phyloP scores from a whole-genome alignment of 2,329 filamentous ascomycete genomes.

The Gnomoniopsis sp. region DNA sequence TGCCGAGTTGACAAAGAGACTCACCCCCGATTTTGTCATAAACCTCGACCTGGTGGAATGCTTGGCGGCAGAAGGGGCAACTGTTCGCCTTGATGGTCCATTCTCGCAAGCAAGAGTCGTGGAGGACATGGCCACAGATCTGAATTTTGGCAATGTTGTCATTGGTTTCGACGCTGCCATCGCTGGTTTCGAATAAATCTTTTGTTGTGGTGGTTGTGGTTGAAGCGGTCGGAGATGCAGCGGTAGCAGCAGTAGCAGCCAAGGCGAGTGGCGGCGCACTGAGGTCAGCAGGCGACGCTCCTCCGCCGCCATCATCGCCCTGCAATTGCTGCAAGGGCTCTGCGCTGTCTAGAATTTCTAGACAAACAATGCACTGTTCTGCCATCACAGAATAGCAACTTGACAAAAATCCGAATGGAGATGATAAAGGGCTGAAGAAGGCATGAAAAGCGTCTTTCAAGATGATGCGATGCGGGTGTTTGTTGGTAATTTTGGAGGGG shows the following conservation, averaged over 20 bases:
- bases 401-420: slow-evolving; percentile 30
- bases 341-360: slow-evolving; percentile 51
- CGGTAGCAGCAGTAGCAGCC: slow-evolving; percentile 20
- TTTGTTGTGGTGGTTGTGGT: slow-evolving; percentile 26
- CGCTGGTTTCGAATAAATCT: slow-evolving; percentile 19
- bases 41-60: slow-evolving; percentile 87
- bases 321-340: slow-evolving; percentile 25
- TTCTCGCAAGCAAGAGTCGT: slow-evolving; percentile 86
- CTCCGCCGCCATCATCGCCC: slow-evolving; percentile 18
- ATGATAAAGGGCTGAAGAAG: slow-evolving; percentile 37
- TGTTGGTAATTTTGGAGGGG: background rate
- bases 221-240: slow-evolving; percentile 20
- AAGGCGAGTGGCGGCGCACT: slow-evolving; percentile 10
- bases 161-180: slow-evolving; percentile 26
- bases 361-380: slow-evolving; percentile 69
- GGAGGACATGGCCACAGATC: slow-evolving; percentile 86
- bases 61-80: slow-evolving; percentile 91
- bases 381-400: slow-evolving; percentile 42
- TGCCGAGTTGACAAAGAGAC: slow-evolving; percentile 26
- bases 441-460: slow-evolving; percentile 40
- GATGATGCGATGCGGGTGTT: slow-evolving; percentile 5
- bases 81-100: slow-evolving; percentile 98
- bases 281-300: slow-evolving; percentile 11
- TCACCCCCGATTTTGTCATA: slow-evolving; percentile 76
- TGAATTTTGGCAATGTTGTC: slow-evolving; percentile 57